These are phyloP conservation scores for Myriosclerotinia duriaeana DNA, from an alignment of 2,329 filamentous ascomycete species.

Conservation along the genomic window DNA sequence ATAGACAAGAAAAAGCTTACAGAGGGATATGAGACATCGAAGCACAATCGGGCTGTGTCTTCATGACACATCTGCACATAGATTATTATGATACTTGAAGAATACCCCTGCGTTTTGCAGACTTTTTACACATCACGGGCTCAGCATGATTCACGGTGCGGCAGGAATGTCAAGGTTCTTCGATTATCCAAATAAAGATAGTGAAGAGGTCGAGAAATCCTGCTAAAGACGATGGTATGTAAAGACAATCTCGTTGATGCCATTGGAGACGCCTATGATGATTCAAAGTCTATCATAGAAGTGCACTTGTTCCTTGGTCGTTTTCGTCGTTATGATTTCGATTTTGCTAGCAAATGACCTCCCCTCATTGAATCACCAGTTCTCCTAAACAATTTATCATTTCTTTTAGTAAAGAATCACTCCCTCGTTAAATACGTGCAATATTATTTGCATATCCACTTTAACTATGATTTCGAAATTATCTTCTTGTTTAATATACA, in stretches of 20 bases:
- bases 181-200: background rate
- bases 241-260: background rate
- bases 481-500: background rate
- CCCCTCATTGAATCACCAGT: conserved; percentile 5
- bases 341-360: conserved; percentile 9
- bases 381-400: conserved; percentile 6
- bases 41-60: conserved; percentile 13
- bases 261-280: background rate
- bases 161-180: background rate
- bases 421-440: background rate
- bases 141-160: background rate
- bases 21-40: conserved; percentile 23
- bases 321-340: background rate
- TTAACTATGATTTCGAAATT: background rate
- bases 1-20: conserved; percentile 26
- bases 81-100: background rate
- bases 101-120: background rate
- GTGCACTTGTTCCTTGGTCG: background rate
- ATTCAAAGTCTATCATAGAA: conserved; percentile 1
- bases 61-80: conserved; percentile 13
- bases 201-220: background rate
- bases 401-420: conserved; percentile 11
- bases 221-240: background rate
- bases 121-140: background rate
- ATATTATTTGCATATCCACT: background rate